These are phyloP conservation scores for Calonectria ilicicola DNA, from an alignment of 2,329 filamentous ascomycete genomes.

Conservation along the genomic window DNA sequence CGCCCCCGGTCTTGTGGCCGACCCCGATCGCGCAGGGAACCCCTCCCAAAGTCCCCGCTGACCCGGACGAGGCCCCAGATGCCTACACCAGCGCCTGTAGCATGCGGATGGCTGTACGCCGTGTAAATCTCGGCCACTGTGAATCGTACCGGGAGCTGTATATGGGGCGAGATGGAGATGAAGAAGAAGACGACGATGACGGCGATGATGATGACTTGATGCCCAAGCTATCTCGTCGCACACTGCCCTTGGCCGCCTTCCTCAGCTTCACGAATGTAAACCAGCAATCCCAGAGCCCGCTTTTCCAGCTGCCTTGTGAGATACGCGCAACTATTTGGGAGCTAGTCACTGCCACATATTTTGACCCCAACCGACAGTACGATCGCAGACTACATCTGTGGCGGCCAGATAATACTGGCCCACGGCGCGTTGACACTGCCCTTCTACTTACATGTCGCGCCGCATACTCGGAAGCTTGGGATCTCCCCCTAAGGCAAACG, in stretches of 20 bases:
- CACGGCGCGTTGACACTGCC: neutral
- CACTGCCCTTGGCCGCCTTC: neutral
- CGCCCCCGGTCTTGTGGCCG: neutral
- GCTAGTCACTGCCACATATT: neutral
- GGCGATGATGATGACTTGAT: neutral
- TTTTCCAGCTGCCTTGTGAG: slow-evolving; percentile 9
- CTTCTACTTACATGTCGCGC: slow-evolving; percentile 20
- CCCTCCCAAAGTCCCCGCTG: neutral
- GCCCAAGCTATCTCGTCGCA: neutral
- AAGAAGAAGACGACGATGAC: neutral
- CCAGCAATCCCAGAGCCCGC: neutral
- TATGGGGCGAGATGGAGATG: no score
- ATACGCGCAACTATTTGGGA: slow-evolving; percentile 9
- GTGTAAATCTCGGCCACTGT: neutral
- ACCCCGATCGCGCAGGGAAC: neutral
- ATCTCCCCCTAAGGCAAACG: slow-evolving; percentile 17
- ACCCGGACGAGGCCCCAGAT: neutral
- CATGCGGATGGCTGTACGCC: neutral
- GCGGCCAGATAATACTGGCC: slow-evolving; percentile 8
- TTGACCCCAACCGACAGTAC: slow-evolving; percentile 4
- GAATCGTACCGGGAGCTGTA: neutral
- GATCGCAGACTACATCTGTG: neutral
- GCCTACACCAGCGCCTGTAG: neutral
- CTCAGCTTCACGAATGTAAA: neutral
- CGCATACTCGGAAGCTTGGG: slow-evolving; percentile 16